Conservation (phyloP, 2,329 filamentous ascomycete species). For the Thielaviopsis ethacetica region DNA sequence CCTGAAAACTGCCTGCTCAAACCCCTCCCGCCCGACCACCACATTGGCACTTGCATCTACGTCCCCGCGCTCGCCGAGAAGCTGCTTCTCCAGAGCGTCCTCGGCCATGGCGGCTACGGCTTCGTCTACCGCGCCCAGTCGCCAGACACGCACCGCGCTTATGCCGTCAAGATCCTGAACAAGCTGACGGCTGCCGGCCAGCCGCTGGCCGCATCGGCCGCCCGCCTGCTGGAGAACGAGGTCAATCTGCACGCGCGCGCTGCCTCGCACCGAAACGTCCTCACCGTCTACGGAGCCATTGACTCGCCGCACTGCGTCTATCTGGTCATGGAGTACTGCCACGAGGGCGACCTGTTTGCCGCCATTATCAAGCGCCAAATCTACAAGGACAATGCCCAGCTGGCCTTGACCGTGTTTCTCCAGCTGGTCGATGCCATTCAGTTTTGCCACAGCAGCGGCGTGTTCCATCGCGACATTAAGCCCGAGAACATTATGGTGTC, state of each 20-base stretch:
- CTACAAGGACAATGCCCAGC: constrained; percentile 80
- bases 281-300: constrained; percentile 86
- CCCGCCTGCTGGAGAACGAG: constrained; percentile 81
- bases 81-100: constrained; percentile 37
- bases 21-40: too few relatives aligned
- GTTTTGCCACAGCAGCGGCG: constrained; percentile 81
- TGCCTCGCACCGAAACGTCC: constrained; percentile 80
- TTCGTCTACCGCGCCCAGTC: constrained; percentile 87
- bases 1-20: too few relatives aligned
- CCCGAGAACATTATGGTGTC: constrained; percentile 94
- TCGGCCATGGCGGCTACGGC: constrained; percentile 90
- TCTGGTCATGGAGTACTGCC: constrained; percentile 92
- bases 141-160: constrained; percentile 62
- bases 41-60: too few relatives aligned
- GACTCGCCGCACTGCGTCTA: constrained; percentile 85
- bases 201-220: constrained; percentile 66
- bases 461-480: constrained; percentile 96
- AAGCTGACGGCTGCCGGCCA: constrained; percentile 61
- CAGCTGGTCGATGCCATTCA: constrained; percentile 94
- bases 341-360: constrained; percentile 89
- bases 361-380: constrained; percentile 93
- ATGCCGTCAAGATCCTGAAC: constrained; percentile 94
- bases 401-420: constrained; percentile 76
- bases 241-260: constrained; percentile 83
- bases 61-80: too few relatives aligned